Conservation (phyloP, 1,139 yeast species). For the Kluyveromyces sp. region DNA sequence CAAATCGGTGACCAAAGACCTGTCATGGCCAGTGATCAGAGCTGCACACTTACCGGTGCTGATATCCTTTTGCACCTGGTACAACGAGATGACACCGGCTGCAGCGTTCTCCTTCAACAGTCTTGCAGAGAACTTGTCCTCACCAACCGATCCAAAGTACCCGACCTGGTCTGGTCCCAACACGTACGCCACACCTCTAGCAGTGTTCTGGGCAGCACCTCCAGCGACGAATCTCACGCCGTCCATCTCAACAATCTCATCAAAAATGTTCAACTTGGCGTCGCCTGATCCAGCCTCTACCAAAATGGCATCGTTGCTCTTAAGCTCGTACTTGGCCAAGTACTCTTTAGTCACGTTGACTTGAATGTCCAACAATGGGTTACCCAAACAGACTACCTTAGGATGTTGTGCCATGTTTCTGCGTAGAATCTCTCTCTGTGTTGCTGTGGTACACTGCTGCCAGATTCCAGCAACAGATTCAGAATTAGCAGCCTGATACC, state of each 20-base stretch:
- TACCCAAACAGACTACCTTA: constrained; percentile 63
- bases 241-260: constrained; percentile 58
- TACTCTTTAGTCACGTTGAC: constrained; percentile 64
- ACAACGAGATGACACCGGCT: constrained; percentile 83
- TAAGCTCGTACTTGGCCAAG: constrained; percentile 72
- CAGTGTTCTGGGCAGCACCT: constrained; percentile 99
- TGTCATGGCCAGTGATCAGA: constrained; percentile 74
- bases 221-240: constrained; percentile 82
- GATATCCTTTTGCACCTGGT: constrained; percentile 66
- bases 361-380: constrained; percentile 84
- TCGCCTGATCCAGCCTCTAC: constrained; percentile 53
- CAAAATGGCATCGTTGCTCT: constrained; percentile 90
- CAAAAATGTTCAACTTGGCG: constrained; percentile 78
- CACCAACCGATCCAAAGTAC: constrained; percentile 95
- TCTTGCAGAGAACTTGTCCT: constrained; percentile 79
- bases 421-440: background rate
- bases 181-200: constrained; percentile 95
- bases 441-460: background rate
- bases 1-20: constrained; percentile 91
- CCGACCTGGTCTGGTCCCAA: constrained; percentile 78
- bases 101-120: constrained; percentile 73
- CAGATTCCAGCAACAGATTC: background rate
- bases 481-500: background rate
- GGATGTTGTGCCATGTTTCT: constrained; percentile 23
- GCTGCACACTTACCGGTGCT: constrained; percentile 99